These are phyloP conservation scores for Pholiota adiposa DNA, from an alignment of 1,284 basidiomycete genomes.

Conservation along the genomic window DNA sequence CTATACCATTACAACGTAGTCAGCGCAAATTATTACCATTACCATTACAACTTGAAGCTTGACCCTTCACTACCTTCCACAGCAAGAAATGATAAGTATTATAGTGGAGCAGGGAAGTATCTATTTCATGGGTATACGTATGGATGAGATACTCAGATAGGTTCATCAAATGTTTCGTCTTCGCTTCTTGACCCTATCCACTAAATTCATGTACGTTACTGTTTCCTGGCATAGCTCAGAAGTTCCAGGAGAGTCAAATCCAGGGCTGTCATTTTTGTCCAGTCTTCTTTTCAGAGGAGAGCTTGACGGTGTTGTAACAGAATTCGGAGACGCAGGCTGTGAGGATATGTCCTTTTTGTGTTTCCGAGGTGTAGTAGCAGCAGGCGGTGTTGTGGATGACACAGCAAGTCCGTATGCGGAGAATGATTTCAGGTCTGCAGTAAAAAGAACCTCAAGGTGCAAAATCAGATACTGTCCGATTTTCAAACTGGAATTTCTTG, in stretches of 20 bases:
- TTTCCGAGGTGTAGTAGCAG: conserved; percentile 13
- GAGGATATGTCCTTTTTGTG: conserved; percentile 8
- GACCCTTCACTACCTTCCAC: too few relatives aligned
- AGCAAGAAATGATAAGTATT: too few relatives aligned
- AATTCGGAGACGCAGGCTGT: conserved; percentile 25
- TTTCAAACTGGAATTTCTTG: not conserved
- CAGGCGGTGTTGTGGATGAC: conserved; percentile 16
- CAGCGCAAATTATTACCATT: too few relatives aligned
- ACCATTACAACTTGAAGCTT: too few relatives aligned
- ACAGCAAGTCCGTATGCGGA: conserved; percentile 41
- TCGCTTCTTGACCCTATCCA: conserved; percentile 34
- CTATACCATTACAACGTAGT: too few relatives aligned
- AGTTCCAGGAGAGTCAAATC: conserved; percentile 1
- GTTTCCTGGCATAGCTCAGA: conserved; percentile 12
- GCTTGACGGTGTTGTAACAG: conserved; percentile 29
- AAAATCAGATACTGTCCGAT: conserved; percentile 1
- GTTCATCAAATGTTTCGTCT: conserved; percentile 15
- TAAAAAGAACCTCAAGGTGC: conserved; percentile 57
- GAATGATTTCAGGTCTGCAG: conserved; percentile 57
- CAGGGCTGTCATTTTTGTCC: not conserved
- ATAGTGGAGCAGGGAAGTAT: too few relatives aligned
- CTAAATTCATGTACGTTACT: conserved; percentile 19
- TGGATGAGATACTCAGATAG: not conserved
- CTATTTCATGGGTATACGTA: too few relatives aligned
- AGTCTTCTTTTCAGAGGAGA: conserved; percentile 31